A percentile compares a stretch with the other conserved stretches of the same genome.
These are phyloP conservation scores for Artemisia argyi DNA, from an alignment of 129 eudicot genomes.

Conservation along the genomic window DNA sequence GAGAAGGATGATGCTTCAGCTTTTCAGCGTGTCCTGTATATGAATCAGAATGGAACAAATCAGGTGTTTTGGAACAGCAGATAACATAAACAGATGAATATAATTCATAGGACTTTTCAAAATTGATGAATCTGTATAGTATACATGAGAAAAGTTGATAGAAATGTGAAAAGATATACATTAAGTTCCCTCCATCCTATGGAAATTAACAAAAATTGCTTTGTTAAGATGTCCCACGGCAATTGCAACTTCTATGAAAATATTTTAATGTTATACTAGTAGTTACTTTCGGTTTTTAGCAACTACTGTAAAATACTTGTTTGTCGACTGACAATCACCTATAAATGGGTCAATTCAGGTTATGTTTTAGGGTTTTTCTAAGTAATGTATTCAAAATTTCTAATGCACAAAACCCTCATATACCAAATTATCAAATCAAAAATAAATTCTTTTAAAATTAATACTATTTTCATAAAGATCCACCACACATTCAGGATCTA, in stretches of 20 bases:
- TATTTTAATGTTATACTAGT: too few relatives aligned
- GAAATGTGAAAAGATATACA: background rate
- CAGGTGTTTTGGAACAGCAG: constrained; percentile 6
- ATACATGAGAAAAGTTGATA: constrained; percentile 8
- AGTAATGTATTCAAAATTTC: too few relatives aligned
- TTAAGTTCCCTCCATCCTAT: background rate
- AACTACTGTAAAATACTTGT: background rate
- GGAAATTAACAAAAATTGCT: background rate
- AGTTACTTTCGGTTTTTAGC: background rate
- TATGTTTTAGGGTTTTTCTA: too few relatives aligned
- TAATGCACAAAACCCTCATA: too few relatives aligned
- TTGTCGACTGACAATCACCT: background rate
- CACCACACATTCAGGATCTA: too few relatives aligned
- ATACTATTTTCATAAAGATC: too few relatives aligned
- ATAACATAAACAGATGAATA: background rate
- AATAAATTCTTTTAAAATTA: too few relatives aligned
- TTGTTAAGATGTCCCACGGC: background rate
- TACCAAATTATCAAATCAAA: too few relatives aligned
- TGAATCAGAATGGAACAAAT: background rate
- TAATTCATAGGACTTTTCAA: too few relatives aligned
- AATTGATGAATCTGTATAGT: too few relatives aligned
- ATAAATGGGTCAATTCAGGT: too few relatives aligned
- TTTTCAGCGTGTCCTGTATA: constrained; percentile 72
- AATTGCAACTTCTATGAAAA: background rate
- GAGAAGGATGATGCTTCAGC: constrained; percentile 70